Percentiles rank a stretch among this genome's conserved stretches.
Evolutionary conservation across 176 grass and related monocot species (phyloP).

Genomic region (Chloris gayana): DNA sequence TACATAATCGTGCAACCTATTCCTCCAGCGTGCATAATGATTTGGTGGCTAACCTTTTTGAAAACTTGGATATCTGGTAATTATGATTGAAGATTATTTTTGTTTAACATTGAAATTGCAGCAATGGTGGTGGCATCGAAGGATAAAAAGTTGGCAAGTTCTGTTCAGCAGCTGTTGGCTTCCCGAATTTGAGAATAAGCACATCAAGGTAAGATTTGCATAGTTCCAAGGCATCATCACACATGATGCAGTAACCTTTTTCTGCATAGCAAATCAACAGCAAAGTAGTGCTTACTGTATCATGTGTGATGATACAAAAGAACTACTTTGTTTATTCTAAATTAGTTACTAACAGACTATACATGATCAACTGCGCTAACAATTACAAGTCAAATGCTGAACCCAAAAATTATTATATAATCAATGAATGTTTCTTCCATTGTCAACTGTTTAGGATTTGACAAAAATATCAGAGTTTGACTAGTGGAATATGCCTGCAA

Average conservation of each 20-base stretch:
- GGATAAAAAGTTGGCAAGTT: conserved; percentile 80
- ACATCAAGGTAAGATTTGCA: conserved; percentile 68
- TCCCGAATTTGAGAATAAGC: conserved; percentile 92
- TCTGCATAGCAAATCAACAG: background rate
- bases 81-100: background rate
- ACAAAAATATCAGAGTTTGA: background rate
- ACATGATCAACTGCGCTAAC: background rate
- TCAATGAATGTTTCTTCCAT: background rate
- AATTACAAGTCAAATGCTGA: background rate
- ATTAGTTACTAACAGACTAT: background rate
- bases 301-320: no score
- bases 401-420: background rate
- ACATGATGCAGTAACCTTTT: background rate
- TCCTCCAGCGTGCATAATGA: background rate
- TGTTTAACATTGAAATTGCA: conserved; percentile 45
- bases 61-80: background rate
- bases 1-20: background rate
- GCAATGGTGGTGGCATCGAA: conserved; percentile 98
- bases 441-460: background rate
- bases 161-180: conserved; percentile 78
- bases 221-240: background rate
- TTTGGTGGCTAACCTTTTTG: background rate
- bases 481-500: background rate
- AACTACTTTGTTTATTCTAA: no score
- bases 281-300: no score